Evolutionary conservation across 2,329 filamentous ascomycete species (phyloP).

Genomic region (Phialocephala sp.): DNA sequence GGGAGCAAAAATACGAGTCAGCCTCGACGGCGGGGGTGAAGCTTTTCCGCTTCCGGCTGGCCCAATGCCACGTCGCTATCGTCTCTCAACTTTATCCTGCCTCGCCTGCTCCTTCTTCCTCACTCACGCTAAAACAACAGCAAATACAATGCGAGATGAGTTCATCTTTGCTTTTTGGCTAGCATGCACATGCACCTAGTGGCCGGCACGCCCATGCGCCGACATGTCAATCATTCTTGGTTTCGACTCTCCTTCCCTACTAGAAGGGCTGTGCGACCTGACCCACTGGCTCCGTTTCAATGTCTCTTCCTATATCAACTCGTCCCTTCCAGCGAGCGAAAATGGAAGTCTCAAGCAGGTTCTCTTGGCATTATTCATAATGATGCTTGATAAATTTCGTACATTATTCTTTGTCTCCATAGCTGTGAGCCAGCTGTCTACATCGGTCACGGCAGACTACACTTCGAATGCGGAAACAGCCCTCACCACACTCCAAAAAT

Average conservation of each 20-base stretch:
- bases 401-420: constrained; percentile 17
- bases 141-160: constrained; percentile 18
- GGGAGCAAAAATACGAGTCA: constrained; percentile 12
- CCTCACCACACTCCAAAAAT: constrained; percentile 58
- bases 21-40: constrained; percentile 1
- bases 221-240: constrained; percentile 25
- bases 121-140: background rate
- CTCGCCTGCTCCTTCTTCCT: background rate
- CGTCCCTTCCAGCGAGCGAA: constrained; percentile 10
- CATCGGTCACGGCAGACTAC: constrained; percentile 23
- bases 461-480: constrained; percentile 40
- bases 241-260: constrained; percentile 18
- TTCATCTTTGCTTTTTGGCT: constrained; percentile 20
- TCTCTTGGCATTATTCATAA: constrained; percentile 13
- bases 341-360: background rate
- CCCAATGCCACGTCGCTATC: constrained; percentile 8
- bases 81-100: background rate
- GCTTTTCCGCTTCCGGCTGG: constrained; percentile 10
- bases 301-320: constrained; percentile 21
- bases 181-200: constrained; percentile 13
- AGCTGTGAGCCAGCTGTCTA: constrained; percentile 13
- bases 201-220: constrained; percentile 8
- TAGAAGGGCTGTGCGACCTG: constrained; percentile 23
- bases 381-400: constrained; percentile 19
- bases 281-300: constrained; percentile 23